A percentile compares a stretch with the other conserved stretches of the same genome.
Evolutionary conservation across 73 alveolate species (phyloP).

Genomic region (Tetrahymena malaccensis): DNA sequence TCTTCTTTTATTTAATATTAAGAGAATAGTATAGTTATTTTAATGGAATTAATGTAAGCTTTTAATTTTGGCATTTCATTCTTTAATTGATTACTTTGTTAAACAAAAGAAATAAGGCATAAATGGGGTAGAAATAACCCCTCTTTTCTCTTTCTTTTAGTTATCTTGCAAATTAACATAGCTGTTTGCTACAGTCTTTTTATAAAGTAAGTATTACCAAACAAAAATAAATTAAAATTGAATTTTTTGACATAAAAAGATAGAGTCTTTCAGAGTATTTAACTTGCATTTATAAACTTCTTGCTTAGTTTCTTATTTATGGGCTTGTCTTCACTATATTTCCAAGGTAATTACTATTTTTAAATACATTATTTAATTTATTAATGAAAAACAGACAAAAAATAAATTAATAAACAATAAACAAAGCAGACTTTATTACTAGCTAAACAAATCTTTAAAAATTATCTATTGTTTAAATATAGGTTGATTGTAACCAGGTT

Average conservation of each 20-base stretch:
- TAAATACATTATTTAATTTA: neutral
- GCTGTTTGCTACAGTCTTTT: neutral
- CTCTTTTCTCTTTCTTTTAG: neutral
- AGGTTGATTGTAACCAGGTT: neutral
- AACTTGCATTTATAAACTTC: neutral
- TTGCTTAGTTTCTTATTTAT: neutral
- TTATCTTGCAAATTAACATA: neutral
- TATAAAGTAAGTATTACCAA: neutral
- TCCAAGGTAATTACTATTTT: neutral
- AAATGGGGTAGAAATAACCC: neutral
- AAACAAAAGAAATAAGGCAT: neutral
- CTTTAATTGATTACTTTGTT: neutral
- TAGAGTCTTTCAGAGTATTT: neutral
- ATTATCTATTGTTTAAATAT: neutral
- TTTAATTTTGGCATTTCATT: neutral
- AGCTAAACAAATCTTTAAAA: neutral
- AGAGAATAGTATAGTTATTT: neutral
- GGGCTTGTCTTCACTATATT: neutral
- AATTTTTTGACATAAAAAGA: neutral
- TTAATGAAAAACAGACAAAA: neutral
- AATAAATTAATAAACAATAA: no score
- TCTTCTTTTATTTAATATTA: neutral
- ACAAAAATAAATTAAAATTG: neutral
- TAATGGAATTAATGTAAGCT: neutral
- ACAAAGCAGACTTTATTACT: no score